Evolutionary conservation across 208 protist genomes (phyloP).

Genomic region (Acanthamoeba lenticulata): DNA sequence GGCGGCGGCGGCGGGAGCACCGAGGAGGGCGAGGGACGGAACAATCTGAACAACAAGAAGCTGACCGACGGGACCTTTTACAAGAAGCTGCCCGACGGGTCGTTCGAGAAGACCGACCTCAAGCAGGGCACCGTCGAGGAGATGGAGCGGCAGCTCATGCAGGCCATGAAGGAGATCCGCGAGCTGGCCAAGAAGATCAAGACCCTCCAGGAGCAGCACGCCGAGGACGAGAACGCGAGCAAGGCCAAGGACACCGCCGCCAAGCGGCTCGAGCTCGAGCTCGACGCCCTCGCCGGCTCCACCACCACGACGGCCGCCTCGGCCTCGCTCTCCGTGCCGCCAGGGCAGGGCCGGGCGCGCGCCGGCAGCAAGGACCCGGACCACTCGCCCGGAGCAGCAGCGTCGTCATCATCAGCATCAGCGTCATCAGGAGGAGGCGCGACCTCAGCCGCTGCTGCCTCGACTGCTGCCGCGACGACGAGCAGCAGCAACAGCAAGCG

Average conservation of each 20-base stretch:
- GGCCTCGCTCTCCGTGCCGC: background rate
- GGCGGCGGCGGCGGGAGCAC: background rate
- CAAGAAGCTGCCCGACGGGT: constrained; percentile 32
- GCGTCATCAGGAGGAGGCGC: background rate
- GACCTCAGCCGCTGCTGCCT: too few species aligned
- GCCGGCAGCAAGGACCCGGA: background rate
- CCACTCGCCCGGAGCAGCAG: background rate
- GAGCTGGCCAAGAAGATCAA: constrained; percentile 67
- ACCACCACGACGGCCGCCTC: background rate
- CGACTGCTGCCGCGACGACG: too few species aligned
- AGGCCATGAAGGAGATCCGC: constrained; percentile 61
- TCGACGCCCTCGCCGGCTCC: background rate
- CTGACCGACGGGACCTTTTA: constrained; percentile 65
- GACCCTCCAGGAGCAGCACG: constrained; percentile 46
- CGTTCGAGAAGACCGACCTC: constrained; percentile 36
- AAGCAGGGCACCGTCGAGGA: constrained; percentile 36
- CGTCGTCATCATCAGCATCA: too few species aligned
- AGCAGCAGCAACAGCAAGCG: background rate
- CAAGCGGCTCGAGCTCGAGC: constrained; percentile 40
- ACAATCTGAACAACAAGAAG: constrained; percentile 4
- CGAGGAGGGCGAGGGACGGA: background rate
- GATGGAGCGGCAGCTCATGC: constrained; percentile 53
- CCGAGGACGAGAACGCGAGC: constrained; percentile 9
- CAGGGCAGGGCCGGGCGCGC: background rate
- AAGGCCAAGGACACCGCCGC: constrained; percentile 30